Conservation (phyloP, 139 green algal genomes). For the Spirogloea muscicola region DNA sequence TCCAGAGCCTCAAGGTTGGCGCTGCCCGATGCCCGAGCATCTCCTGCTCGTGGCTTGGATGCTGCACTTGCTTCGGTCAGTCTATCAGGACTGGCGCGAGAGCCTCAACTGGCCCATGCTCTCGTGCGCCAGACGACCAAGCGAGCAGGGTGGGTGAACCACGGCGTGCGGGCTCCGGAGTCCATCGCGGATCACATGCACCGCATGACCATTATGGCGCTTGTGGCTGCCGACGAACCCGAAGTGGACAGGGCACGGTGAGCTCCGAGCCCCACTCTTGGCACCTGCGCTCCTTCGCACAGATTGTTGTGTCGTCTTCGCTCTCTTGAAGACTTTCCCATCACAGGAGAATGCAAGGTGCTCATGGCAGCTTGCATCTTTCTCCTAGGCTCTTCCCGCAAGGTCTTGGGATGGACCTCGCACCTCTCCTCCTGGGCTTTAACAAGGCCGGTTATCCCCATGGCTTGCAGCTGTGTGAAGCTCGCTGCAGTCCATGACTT, state of each 20-base stretch:
- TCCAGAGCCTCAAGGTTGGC: conserved; percentile 1
- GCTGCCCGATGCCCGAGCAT: background rate
- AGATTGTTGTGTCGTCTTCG: no score
- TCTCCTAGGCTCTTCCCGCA: no score
- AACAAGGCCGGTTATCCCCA: no score
- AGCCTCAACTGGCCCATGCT: background rate
- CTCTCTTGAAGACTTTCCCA: no score
- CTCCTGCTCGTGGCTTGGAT: background rate
- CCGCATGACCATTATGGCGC: conserved; percentile 85
- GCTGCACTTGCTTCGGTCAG: no score
- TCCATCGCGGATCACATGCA: conserved; percentile 94
- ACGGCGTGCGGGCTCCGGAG: conserved; percentile 69
- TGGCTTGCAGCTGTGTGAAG: conserved; percentile 71
- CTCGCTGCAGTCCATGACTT: conserved; percentile 90
- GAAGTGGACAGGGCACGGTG: conserved; percentile 56
- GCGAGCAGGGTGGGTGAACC: conserved; percentile 81
- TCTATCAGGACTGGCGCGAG: background rate
- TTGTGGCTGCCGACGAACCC: conserved; percentile 56
- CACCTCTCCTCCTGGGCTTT: no score
- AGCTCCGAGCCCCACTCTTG: no score
- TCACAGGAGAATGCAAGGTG: no score
- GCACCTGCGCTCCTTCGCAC: no score
- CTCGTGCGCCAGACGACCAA: conserved; percentile 46
- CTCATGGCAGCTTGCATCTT: no score
- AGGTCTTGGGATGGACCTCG: no score